Conservation (phyloP, 2,329 filamentous ascomycete genomes). For the Beauveria australis region DNA sequence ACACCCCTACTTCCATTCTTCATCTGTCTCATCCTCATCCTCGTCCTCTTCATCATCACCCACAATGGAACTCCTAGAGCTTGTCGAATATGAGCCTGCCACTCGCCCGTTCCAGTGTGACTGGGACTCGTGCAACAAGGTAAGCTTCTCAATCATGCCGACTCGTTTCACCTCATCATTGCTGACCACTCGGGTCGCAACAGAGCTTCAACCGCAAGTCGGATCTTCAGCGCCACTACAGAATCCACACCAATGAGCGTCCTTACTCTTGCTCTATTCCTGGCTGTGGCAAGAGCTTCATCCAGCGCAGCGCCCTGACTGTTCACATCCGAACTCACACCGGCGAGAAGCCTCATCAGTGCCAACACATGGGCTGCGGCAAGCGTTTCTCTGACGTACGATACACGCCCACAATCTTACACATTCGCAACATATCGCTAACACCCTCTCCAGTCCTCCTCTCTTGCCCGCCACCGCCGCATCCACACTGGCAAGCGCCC, state of each 20-base stretch:
- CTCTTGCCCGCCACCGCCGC: slow-evolving; percentile 55
- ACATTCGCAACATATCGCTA: background rate
- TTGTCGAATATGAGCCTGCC: slow-evolving; percentile 55
- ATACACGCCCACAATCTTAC: background rate
- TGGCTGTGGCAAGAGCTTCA: slow-evolving; percentile 62
- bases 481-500: slow-evolving; percentile 62
- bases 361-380: slow-evolving; percentile 55
- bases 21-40: background rate
- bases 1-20: background rate
- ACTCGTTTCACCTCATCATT: background rate
- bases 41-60: background rate
- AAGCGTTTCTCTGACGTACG: slow-evolving; percentile 64
- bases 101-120: slow-evolving; percentile 57
- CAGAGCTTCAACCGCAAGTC: slow-evolving; percentile 68
- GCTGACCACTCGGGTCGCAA: slow-evolving; percentile 8
- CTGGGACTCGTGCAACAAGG: slow-evolving; percentile 55
- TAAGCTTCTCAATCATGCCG: slow-evolving; percentile 25
- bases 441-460: slow-evolving; percentile 44
- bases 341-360: slow-evolving; percentile 64
- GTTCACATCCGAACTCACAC: slow-evolving; percentile 65
- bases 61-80: slow-evolving; percentile 55
- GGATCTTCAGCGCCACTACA: slow-evolving; percentile 60
- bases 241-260: slow-evolving; percentile 64
- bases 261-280: slow-evolving; percentile 54
- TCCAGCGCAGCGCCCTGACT: slow-evolving; percentile 61